Base-by-base conservation (phyloP, 192 early-diverging fungal genomes). In the Coemansia sp. region DNA sequence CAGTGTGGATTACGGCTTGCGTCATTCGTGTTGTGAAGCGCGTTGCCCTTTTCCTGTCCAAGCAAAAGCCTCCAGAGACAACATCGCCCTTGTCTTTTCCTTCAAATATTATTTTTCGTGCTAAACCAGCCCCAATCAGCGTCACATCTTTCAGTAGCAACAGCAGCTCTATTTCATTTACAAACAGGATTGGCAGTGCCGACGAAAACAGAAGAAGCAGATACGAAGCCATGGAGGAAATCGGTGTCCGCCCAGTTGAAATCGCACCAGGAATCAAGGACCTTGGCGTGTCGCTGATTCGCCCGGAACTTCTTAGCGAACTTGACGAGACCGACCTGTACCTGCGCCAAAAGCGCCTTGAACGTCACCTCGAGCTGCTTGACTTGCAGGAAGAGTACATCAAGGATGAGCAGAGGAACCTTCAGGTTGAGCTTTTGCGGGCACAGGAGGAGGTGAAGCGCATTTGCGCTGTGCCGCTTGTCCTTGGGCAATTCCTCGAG, bases 331-430 rank as follows among this genome's bases (percentile, higher is more conserved):
- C 87, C 40, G 96, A 99, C 78, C 76, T 94, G 45, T 99, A 99
- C 76, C 90, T 91, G 45, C 92, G 90, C 49, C 86, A 94, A 66
- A 99, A 99, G 84, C 95, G 94, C 68, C 87, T 97, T 19, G 92
- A 96, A 66, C 88, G 92, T 40, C 93, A 97, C 72, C 78, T 97
- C 19, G 97, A 99, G 81, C 92, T 99, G 67, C 82, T 99, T 45
- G 90, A 94, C 57, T 83, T 99, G 29, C 95, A 99, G 83, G 95
- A 99, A 74, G 95, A 98, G 76, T 99, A 98, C 79, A 99, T 99
- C 79, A 97, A 97, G 83, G 94, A 96, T 71, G 96, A 99, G 79
- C 93, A 96, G 85, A 93, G 95, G 83, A 96, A 98, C 78, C 70
- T 99, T 58, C 94, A 97, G 74, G 84, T 92, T 46, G 97, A 99